Percentiles rank a stretch among this genome's conserved stretches.
phyloP scores from a whole-genome alignment of 331 rosid species.

The Phaseolus coccineus region DNA sequence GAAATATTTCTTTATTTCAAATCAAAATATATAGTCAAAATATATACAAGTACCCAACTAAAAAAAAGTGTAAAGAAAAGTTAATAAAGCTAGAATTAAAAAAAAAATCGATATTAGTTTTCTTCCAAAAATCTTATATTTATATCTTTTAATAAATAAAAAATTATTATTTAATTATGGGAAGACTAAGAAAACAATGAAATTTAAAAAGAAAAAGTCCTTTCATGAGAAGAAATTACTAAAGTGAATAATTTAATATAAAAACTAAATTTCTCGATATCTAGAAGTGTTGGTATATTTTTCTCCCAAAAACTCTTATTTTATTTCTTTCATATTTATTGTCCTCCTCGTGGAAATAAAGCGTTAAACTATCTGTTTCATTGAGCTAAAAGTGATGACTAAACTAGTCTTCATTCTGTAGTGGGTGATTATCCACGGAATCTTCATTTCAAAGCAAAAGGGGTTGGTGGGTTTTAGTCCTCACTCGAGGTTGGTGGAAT shows the following conservation, averaged over 20 bases:
- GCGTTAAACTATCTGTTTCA: not conserved
- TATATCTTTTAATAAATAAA: too few relatives aligned
- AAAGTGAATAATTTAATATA: not conserved
- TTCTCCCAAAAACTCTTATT: not conserved
- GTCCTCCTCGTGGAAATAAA: not conserved
- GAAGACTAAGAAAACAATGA: not conserved
- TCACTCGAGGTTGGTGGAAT: not conserved
- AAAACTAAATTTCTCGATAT: not conserved
- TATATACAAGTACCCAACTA: too few relatives aligned
- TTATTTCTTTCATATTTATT: not conserved
- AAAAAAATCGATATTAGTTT: too few relatives aligned
- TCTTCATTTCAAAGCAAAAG: constrained; percentile 44
- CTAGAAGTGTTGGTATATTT: not conserved
- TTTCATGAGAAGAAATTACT: not conserved
- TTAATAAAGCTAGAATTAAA: too few relatives aligned
- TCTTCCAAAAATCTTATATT: too few relatives aligned
- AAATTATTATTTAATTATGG: not conserved
- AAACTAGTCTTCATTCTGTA: not conserved
- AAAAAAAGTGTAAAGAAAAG: too few relatives aligned
- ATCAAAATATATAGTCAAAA: too few relatives aligned
- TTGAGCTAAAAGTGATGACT: not conserved
- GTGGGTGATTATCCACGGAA: not conserved
- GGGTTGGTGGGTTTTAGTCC: constrained; percentile 11
- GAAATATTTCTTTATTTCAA: too few relatives aligned
- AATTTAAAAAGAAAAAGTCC: not conserved